phyloP scores from a whole-genome alignment of 2,329 filamentous ascomycete species.

The Colletotrichum cordylinicola region DNA sequence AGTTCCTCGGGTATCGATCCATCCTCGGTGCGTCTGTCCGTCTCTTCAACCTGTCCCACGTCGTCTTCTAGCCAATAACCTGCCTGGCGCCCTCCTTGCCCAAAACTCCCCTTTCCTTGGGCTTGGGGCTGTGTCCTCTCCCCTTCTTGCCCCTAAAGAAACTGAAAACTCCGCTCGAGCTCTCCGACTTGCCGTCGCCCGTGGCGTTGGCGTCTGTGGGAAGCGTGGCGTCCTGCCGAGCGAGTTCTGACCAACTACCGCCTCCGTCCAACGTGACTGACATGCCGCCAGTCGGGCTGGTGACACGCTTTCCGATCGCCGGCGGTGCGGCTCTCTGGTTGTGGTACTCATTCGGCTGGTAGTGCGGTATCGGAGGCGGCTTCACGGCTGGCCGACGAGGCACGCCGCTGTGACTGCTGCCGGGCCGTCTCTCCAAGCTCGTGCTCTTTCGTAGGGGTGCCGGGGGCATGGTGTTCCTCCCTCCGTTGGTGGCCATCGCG shows the following conservation, averaged over 20 bases:
- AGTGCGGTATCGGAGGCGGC: slow-evolving; percentile 47
- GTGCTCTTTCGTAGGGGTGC: slow-evolving; percentile 17
- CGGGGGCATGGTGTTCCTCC: slow-evolving; percentile 17
- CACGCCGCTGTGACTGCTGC: slow-evolving; percentile 25
- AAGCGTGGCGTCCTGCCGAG: slow-evolving; percentile 80
- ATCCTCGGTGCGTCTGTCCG: slow-evolving; percentile 6
- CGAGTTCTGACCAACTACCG: slow-evolving; percentile 90
- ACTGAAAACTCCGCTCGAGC: slow-evolving; percentile 84
- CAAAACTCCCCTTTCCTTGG: slow-evolving; percentile 89
- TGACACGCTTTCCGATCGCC: slow-evolving; percentile 70
- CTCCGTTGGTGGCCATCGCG: slow-evolving; percentile 31
- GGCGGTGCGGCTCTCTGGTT: slow-evolving; percentile 37
- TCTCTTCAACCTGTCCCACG: neutral
- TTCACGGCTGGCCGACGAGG: slow-evolving; percentile 8
- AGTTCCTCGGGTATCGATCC: slow-evolving; percentile 15
- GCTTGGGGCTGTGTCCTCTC: slow-evolving; percentile 89
- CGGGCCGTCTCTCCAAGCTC: slow-evolving; percentile 10
- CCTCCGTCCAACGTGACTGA: slow-evolving; percentile 90
- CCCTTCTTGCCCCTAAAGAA: slow-evolving; percentile 92
- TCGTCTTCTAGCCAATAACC: slow-evolving; percentile 65
- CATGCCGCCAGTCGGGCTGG: slow-evolving; percentile 81
- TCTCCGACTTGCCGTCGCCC: slow-evolving; percentile 56
- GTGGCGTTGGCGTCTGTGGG: slow-evolving; percentile 67
- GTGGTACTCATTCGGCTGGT: slow-evolving; percentile 50
- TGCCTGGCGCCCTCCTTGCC: slow-evolving; percentile 94